Conservation (phyloP, 768 basidiomycete genomes). For the Nidularia pulvinata region DNA sequence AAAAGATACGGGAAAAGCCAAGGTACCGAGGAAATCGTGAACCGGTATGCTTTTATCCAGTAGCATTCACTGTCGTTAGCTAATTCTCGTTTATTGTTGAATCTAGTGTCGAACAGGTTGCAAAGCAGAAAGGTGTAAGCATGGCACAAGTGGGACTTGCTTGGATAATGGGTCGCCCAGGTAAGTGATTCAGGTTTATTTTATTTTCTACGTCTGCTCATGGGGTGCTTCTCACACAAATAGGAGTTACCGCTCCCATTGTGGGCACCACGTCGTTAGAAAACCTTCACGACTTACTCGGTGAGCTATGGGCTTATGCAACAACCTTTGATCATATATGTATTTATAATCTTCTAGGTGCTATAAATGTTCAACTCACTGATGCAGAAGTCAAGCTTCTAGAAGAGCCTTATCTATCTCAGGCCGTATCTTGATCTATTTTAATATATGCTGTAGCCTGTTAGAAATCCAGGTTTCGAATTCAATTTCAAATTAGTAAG, state of each 20-base stretch:
- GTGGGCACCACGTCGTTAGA: conserved; percentile 49
- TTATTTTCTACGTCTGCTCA: background rate
- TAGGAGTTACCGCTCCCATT: conserved; percentile 53
- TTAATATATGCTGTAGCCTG: no score
- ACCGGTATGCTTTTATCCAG: conserved; percentile 22
- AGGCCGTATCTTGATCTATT: no score
- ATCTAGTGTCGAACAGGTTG: conserved; percentile 49
- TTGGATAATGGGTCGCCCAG: conserved; percentile 45
- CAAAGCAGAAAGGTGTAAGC: conserved; percentile 47
- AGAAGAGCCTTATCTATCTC: no score
- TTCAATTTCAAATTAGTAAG: no score
- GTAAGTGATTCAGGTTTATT: conserved; percentile 6
- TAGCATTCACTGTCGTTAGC: no score
- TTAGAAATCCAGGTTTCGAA: no score
- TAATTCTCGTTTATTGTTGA: background rate
- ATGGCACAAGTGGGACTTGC: conserved; percentile 59
- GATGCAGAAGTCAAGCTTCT: no score
- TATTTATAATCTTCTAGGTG: no score
- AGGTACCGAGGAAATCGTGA: conserved; percentile 30
- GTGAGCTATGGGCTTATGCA: conserved; percentile 9
- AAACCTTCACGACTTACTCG: conserved; percentile 51
- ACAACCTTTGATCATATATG: no score
- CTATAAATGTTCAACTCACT: no score
- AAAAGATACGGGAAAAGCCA: conserved; percentile 14
- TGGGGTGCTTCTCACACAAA: background rate